Evolutionary conservation across 768 basidiomycete species (phyloP).

Genomic region (Stropharia rugosoannulata): DNA sequence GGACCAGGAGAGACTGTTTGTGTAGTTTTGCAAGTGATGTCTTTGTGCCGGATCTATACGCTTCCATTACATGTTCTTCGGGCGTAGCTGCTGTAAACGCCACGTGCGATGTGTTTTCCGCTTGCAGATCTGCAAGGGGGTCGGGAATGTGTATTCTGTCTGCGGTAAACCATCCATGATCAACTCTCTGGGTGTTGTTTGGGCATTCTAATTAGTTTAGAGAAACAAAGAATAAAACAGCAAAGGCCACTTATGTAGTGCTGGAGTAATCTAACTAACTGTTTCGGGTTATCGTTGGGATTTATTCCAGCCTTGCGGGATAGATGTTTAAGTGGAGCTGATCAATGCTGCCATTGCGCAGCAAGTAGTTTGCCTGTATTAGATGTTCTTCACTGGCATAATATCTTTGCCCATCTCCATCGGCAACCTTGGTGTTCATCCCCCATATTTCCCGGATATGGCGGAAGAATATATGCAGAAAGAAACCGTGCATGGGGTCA

Average conservation of each 20-base stretch:
- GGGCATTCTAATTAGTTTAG: neutral
- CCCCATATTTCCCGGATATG: conserved; percentile 10
- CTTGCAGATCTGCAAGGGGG: neutral
- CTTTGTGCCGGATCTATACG: neutral
- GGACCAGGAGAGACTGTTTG: neutral
- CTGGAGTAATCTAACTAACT: too few species aligned
- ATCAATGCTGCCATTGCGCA: neutral
- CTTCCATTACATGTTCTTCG: neutral
- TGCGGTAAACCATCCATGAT: neutral
- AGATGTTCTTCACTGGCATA: neutral
- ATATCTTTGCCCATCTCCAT: neutral
- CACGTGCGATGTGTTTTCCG: neutral
- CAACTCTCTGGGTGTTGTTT: neutral
- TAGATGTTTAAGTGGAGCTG: too few species aligned
- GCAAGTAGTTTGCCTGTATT: neutral
- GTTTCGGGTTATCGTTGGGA: too few species aligned
- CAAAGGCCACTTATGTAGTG: neutral
- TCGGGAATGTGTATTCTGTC: conserved; percentile 1
- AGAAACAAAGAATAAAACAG: neutral
- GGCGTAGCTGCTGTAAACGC: neutral
- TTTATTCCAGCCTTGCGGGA: too few species aligned
- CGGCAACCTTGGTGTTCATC: conserved; percentile 5
- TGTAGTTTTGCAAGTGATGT: neutral
- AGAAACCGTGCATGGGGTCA: conserved; percentile 17
- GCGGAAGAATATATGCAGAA: conserved; percentile 8